Evolutionary conservation across 208 protist species (phyloP).

Genomic region (Spongospora subterranea): DNA sequence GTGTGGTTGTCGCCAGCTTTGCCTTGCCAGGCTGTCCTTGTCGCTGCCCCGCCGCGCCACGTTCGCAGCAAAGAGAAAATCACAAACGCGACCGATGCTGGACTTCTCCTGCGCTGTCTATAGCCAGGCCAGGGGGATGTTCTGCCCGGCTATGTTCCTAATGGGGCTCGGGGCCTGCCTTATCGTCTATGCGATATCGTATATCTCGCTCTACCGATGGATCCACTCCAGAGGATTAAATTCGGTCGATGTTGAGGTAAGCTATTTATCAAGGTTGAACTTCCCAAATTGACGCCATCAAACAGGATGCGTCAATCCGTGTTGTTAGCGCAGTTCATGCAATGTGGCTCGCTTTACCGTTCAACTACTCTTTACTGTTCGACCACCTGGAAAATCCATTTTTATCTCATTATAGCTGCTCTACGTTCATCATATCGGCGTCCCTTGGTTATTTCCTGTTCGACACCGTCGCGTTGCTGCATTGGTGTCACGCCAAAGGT

Average conservation of each 20-base stretch:
- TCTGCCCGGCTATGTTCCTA: constrained; percentile 2
- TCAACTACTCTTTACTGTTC: background rate
- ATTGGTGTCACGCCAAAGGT: constrained; percentile 15
- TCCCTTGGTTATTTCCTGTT: constrained; percentile 41
- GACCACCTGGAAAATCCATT: background rate
- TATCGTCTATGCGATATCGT: background rate
- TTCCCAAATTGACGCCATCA: background rate
- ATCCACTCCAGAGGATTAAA: background rate
- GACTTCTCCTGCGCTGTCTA: background rate
- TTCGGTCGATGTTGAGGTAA: constrained; percentile 7
- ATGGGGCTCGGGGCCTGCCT: background rate
- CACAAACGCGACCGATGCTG: too few relatives aligned
- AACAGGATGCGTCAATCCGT: background rate
- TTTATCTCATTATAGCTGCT: background rate
- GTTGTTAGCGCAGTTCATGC: constrained; percentile 42
- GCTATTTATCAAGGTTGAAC: background rate
- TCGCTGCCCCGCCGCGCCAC: too few relatives aligned
- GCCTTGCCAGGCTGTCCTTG: too few relatives aligned
- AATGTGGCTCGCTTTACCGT: constrained; percentile 27
- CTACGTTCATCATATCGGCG: constrained; percentile 36
- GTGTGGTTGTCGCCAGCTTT: too few relatives aligned
- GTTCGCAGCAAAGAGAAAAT: too few relatives aligned
- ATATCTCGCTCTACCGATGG: background rate
- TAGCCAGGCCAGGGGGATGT: background rate
- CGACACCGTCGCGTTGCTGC: constrained; percentile 43